phyloP scores from a whole-genome alignment of 2,329 filamentous ascomycete species.

The Nannizzia gypsea region DNA sequence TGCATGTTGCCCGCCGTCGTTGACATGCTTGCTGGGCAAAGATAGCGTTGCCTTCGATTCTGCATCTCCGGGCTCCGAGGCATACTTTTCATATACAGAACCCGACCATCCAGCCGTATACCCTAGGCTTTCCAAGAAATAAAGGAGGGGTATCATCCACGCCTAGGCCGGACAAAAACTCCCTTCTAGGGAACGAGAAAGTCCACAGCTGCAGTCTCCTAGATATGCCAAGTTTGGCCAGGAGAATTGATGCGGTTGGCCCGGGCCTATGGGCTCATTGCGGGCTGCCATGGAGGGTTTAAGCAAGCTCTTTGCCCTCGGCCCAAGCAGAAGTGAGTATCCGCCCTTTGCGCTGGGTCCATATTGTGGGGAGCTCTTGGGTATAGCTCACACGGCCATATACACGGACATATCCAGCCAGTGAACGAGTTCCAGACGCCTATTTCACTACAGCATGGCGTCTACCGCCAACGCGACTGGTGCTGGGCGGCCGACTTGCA shows the following conservation, averaged over 20 bases:
- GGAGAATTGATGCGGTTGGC: too few species aligned
- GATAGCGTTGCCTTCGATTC: not conserved
- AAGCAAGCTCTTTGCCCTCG: not conserved
- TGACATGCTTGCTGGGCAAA: not conserved
- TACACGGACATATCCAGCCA: not conserved
- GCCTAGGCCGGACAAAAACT: not conserved
- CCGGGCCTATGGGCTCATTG: not conserved
- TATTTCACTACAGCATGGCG: not conserved
- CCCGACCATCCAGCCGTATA: not conserved
- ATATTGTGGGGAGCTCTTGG: not conserved
- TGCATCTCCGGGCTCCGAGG: not conserved
- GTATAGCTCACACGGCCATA: not conserved
- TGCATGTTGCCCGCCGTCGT: not conserved
- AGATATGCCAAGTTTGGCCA: not conserved
- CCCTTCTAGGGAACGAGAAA: not conserved
- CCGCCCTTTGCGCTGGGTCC: not conserved
- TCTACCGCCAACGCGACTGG: not conserved
- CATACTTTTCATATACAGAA: not conserved
- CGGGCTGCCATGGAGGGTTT: not conserved
- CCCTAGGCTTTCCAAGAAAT: not conserved
- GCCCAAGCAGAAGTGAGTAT: not conserved
- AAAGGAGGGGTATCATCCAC: not conserved
- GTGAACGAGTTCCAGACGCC: not conserved
- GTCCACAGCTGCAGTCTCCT: too few species aligned
- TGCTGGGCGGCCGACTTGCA: not conserved